Evolutionary conservation across 1,284 basidiomycete genomes (phyloP), one percentile per base, ranked within the genome.

Genomic region (Apiotrichum mycotoxinovorans): DNA sequence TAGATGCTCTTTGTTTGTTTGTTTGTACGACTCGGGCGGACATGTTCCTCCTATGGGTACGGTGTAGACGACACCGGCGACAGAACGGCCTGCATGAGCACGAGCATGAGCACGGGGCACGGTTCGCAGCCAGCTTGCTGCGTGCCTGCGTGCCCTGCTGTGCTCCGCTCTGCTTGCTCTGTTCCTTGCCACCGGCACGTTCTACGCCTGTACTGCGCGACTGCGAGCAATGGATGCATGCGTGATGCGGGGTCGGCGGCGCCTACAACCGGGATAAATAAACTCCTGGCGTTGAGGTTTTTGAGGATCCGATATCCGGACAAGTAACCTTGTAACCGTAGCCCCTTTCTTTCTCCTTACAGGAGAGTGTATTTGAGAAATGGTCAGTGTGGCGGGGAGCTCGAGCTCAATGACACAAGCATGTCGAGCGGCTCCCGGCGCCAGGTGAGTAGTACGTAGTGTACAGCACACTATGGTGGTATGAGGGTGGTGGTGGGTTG

Each of bases 201-300:
- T 8, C 11, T 8, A 8, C 3, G 17, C 30, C 46, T 35, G 20
- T 22, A 26, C 30, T 26, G 17, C 18, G n/a, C 45, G 45, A 34
- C 43, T 48, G 46, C 46, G 54, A 30, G 46, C 47, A 56, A 53
- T 33, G 58, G 54, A 60, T 60, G 58, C 54, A 60, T 60, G 58
- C 44, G 52, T 45, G 51, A 51, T 47, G 52, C 46, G 46, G 50
- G 42, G 45, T 51, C 51, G 46, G 35, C 4, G 46, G 50, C 45
- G 45, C 42, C 58, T 60, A 60, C 58, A 60, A 60, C 41, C 54
- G 51, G 33, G 57, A 45, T 51, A 49, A 33, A 43, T 42, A 56
- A 23, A 46, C 25, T 37, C 47, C 38, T 25, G 42, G 51, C 25
- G 48, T 43, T 15, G 37, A 34, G 44, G 44, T 40, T 26, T 40